Base-by-base conservation (phyloP, 2,329 filamentous ascomycete species). In the Coniochaeta hoffmannii region DNA sequence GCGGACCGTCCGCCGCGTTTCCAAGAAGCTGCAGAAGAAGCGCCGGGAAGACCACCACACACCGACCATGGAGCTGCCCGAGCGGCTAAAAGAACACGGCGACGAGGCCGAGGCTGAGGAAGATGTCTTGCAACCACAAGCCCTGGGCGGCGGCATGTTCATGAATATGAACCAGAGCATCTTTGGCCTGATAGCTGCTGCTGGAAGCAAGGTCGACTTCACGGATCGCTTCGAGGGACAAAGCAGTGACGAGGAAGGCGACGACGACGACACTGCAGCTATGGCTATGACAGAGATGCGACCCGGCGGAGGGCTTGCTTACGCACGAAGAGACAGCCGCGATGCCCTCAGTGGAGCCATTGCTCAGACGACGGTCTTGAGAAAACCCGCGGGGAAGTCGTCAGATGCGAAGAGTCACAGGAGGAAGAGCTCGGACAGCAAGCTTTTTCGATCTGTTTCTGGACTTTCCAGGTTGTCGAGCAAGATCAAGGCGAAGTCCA, bases 91-190 rank as follows among this genome's bases (percentile, higher is more conserved):
- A 64, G 73, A 77, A 50, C 62, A 67, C 44, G 75, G 71, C 59
- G 78, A 77, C 55, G 73, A 80, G 57, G 72, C 72, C n/a, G 73
- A 73, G 17, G 71, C 68, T 31, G 77, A 80, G 49, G 76, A 81
- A 61, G 76, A 79, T 35, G 71, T 77, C 44, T 61, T 74, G 49
- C 70, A 71, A 4, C 70, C 75, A 2, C 68, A 63, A 26, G 60
- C 64, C 9, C 73, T 76, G 56, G 73, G 71, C 35, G 71, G 74
- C 14, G 73, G 77, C 59, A 75, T 80, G 68, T 78, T 80, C 57
- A 76, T 83, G 71, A 90, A 91, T 65, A 90, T 96, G 85, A 94
- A 96, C 70, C 92, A 96, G 76, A 95, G 90, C 61, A 86, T 97
- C 55, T 96, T 97, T 69, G 91, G 90, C 54, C 83, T 97, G 72